Evolutionary conservation across 1,284 basidiomycete genomes (phyloP).

Genomic region (Ustilago trichophora): DNA sequence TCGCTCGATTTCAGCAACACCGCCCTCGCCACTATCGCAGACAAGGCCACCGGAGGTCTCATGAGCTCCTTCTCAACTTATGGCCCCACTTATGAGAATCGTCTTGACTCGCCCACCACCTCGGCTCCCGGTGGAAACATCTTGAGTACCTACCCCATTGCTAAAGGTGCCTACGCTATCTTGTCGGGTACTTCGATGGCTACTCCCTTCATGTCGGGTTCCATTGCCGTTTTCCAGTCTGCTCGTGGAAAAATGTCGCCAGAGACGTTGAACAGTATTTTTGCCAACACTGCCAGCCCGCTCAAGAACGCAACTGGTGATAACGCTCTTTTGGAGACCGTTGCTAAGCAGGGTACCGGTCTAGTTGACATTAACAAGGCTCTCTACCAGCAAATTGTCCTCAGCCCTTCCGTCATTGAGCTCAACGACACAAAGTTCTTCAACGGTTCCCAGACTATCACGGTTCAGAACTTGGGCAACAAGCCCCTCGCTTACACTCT

Average conservation of each 20-base stretch:
- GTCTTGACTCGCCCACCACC: slow-evolving; percentile 71
- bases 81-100: slow-evolving; percentile 74
- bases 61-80: slow-evolving; percentile 73
- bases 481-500: slow-evolving; percentile 51
- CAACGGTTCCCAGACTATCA: slow-evolving; percentile 46
- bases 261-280: slow-evolving; percentile 69
- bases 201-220: slow-evolving; percentile 72
- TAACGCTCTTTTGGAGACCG: slow-evolving; percentile 72
- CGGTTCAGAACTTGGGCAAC: slow-evolving; percentile 53
- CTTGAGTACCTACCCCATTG: slow-evolving; percentile 56
- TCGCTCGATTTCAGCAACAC: slow-evolving; percentile 72
- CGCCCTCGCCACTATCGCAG: slow-evolving; percentile 63
- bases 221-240: slow-evolving; percentile 74
- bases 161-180: slow-evolving; percentile 68
- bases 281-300: slow-evolving; percentile 73
- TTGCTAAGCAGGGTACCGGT: slow-evolving; percentile 76
- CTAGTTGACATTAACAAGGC: slow-evolving; percentile 75
- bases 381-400: slow-evolving; percentile 70
- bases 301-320: slow-evolving; percentile 70
- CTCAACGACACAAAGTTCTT: slow-evolving; percentile 75
- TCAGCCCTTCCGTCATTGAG: slow-evolving; percentile 73
- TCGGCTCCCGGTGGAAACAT: slow-evolving; percentile 73
- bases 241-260: slow-evolving; percentile 68
- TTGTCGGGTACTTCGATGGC: slow-evolving; percentile 68
- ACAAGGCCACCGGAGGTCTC: slow-evolving; percentile 71